Base-by-base conservation (phyloP, 805 yeast species). In the Zygotorulaspora chibaensis region DNA sequence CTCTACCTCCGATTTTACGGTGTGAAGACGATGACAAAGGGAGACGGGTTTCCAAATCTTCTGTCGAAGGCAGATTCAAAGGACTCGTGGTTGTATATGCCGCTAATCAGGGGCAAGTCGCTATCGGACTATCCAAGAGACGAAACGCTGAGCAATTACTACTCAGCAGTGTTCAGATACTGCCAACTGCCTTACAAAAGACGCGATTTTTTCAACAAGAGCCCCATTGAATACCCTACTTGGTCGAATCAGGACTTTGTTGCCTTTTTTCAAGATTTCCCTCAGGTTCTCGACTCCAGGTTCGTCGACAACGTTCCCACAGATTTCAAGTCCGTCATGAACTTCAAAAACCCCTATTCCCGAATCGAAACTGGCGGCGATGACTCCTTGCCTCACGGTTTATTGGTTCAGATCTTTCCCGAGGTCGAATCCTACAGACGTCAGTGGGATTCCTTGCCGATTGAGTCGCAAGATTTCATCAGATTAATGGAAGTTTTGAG, bases 41-140 rank as follows among this genome's bases (percentile, higher is more conserved):
- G 65, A 28, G 65, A 59, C 30, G 66, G 66, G 12, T 63, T 62
- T 40, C 67, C 67, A 11, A 51, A 54, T 46, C 43, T 62, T 30
- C 46, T 45, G 11, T 43, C 40, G 11, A 26, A 31, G 13, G 48
- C 43, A 31, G 47, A 31, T 6, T 43, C 43, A 35, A 15, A 29
- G 23, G 42, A 46, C 20, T 35, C 31, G 28, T 56, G 57, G 57
- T 38, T 31, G n/a, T 56, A 58, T 38, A 20, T 60, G 23, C 61
- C 65, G 3, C 35, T 63, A 10, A 45, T 59, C 9, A 51, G 63
- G 38, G 66, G 65, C 5, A 62, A 59, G 44, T 48, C 55, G 7
- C 40, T 48, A 11, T 48, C 46, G n/a, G 58, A 59, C 31, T 62
- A 62, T 39, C 64, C 66, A 23, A 51, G 59, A 42, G 66, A 63